Evolutionary conservation across 73 alveolate genomes (phyloP).

Genomic region (Diophrys appendiculata): DNA sequence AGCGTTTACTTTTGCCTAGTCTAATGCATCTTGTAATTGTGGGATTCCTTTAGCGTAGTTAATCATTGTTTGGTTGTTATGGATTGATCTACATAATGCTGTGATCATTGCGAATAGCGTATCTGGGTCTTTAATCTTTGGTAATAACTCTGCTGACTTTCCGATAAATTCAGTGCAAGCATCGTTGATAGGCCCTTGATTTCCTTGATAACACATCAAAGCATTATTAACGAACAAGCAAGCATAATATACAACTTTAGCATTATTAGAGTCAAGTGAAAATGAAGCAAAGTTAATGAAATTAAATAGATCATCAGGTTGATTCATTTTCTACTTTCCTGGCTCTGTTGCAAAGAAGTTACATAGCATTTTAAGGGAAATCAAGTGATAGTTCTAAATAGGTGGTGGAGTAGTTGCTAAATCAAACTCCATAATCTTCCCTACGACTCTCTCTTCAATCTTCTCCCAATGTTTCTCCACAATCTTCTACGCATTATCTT

Average conservation of each 20-base stretch:
- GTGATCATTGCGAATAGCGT: neutral
- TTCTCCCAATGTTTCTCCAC: constrained; percentile 39
- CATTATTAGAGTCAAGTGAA: constrained; percentile 33
- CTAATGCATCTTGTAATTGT: neutral
- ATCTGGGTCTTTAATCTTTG: neutral
- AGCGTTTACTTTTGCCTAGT: neutral
- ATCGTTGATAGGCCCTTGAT: neutral
- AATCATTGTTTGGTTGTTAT: neutral
- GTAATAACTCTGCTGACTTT: neutral
- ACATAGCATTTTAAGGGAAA: constrained; percentile 47
- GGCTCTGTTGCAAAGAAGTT: constrained; percentile 26
- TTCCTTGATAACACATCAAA: neutral
- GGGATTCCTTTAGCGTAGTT: neutral
- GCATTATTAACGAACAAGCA: constrained; percentile 31
- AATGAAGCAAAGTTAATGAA: constrained; percentile 31
- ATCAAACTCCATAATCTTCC: constrained; percentile 28
- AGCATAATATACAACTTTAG: constrained; percentile 41
- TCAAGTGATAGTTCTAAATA: constrained; percentile 29
- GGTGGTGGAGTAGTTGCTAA: constrained; percentile 27
- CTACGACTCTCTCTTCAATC: constrained; percentile 32
- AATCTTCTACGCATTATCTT: constrained; percentile 25
- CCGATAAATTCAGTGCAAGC: neutral
- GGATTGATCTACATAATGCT: neutral
- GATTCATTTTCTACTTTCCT: constrained; percentile 16
- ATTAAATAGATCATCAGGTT: constrained; percentile 17